These are phyloP conservation scores for Bothriochloa decipiens DNA, from an alignment of 176 grass and related monocot species.

Conservation along the genomic window DNA sequence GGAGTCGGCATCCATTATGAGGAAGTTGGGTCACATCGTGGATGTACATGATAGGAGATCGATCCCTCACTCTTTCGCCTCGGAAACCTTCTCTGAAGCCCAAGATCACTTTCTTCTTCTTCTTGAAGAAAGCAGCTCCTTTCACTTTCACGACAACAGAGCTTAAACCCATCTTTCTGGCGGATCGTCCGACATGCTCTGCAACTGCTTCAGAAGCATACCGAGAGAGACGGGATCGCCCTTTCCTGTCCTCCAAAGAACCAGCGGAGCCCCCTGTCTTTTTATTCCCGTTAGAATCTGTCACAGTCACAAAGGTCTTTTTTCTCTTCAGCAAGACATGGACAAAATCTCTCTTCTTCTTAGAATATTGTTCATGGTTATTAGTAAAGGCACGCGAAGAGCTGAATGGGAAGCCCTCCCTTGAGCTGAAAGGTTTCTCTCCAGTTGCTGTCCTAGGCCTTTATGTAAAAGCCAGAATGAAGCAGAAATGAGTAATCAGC, in stretches of 20 bases:
- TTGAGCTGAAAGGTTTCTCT: neutral
- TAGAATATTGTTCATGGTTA: neutral
- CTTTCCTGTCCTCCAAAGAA: conserved; percentile 50
- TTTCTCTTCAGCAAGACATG: conserved; percentile 40
- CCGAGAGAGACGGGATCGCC: conserved; percentile 27
- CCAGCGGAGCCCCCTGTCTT: conserved; percentile 44
- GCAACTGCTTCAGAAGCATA: conserved; percentile 42
- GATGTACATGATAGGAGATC: conserved; percentile 49
- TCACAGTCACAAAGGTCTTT: conserved; percentile 47
- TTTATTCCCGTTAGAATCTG: conserved; percentile 37
- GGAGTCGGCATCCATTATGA: conserved; percentile 39
- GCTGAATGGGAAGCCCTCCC: too few relatives aligned
- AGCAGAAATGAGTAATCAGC: neutral
- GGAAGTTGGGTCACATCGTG: conserved; percentile 46
- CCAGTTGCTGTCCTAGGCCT: conserved; percentile 11
- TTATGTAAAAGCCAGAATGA: neutral
- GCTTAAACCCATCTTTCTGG: conserved; percentile 49
- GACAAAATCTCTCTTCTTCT: conserved; percentile 34
- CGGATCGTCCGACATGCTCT: conserved; percentile 37
- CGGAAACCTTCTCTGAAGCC: conserved; percentile 48
- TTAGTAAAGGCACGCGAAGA: neutral
- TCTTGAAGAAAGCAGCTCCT: conserved; percentile 25
- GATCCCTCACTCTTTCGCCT: conserved; percentile 49
- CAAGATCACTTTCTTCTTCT: conserved; percentile 48
- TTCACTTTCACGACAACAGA: conserved; percentile 38